Conservation (phyloP, 768 basidiomycete genomes). For the Mycena indigotica region DNA sequence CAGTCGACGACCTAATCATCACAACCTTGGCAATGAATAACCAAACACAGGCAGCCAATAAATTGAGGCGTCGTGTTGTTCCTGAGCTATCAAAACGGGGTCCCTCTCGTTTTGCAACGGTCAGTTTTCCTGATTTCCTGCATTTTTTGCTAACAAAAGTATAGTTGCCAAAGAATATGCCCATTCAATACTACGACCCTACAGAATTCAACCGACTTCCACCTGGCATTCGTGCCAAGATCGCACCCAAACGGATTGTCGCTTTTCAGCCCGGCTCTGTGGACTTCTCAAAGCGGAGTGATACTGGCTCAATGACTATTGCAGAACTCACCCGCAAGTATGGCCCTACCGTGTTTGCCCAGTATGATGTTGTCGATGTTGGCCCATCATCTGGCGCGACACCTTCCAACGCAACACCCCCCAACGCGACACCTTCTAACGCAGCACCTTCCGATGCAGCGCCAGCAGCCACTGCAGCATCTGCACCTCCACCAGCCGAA, state of each 20-base stretch:
- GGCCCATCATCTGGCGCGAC: neutral
- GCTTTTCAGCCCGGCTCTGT: constrained; percentile 1
- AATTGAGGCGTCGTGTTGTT: neutral
- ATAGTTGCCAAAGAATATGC: constrained; percentile 13
- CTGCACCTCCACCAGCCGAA: neutral
- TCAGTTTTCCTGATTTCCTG: neutral
- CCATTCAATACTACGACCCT: constrained; percentile 15
- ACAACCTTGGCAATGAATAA: neutral
- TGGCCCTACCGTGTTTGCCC: neutral
- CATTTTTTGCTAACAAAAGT: neutral
- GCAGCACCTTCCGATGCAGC: neutral
- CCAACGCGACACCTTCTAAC: neutral
- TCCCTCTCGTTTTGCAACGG: neutral
- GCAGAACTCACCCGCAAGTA: constrained; percentile 8
- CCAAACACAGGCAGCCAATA: neutral
- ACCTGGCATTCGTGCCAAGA: constrained; percentile 2
- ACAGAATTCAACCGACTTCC: constrained; percentile 11
- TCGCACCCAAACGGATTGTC: constrained; percentile 3
- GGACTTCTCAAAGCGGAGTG: constrained; percentile 1
- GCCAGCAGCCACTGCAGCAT: neutral
- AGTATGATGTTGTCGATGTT: constrained; percentile 4
- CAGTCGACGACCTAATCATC: neutral
- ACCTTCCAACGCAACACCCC: neutral
- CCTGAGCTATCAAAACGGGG: neutral
- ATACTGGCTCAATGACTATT: neutral